phyloP scores from a whole-genome alignment of 73 alveolate species.

The Paramecium sexaurelia region DNA sequence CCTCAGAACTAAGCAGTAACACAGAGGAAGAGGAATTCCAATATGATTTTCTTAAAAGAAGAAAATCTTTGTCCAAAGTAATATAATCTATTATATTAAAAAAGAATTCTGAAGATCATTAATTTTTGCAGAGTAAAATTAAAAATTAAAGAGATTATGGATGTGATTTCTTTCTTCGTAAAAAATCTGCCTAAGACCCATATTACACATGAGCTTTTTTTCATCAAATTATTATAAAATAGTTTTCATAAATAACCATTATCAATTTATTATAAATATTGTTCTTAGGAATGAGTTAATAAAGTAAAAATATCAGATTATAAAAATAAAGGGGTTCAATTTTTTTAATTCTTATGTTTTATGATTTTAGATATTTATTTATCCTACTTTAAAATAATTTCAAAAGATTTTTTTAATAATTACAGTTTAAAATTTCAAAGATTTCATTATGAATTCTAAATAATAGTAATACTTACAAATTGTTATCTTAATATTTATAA shows the following conservation, averaged over 20 bases:
- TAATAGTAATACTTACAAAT: too few species aligned
- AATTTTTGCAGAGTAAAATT: not conserved
- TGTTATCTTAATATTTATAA: too few species aligned
- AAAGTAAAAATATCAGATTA: not conserved
- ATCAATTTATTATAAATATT: not conserved
- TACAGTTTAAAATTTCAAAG: too few species aligned
- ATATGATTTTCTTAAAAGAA: not conserved
- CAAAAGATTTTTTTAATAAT: too few species aligned
- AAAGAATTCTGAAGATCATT: not conserved
- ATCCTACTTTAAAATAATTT: too few species aligned
- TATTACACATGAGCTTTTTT: not conserved
- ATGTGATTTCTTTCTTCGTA: not conserved
- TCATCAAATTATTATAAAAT: not conserved
- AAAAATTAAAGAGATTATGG: not conserved
- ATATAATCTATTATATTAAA: not conserved
- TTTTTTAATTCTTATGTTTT: too few species aligned
- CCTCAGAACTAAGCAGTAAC: not conserved
- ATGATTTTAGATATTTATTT: too few species aligned
- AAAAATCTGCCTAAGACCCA: not conserved
- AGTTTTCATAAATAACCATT: not conserved
- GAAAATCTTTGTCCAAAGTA: not conserved
- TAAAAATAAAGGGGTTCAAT: too few species aligned
- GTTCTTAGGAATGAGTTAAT: too few species aligned
- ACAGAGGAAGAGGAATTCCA: conserved; percentile 2
- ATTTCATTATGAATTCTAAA: too few species aligned